phyloP scores from a whole-genome alignment of 2,329 filamentous ascomycete genomes.

The Colletotrichum liriopes region DNA sequence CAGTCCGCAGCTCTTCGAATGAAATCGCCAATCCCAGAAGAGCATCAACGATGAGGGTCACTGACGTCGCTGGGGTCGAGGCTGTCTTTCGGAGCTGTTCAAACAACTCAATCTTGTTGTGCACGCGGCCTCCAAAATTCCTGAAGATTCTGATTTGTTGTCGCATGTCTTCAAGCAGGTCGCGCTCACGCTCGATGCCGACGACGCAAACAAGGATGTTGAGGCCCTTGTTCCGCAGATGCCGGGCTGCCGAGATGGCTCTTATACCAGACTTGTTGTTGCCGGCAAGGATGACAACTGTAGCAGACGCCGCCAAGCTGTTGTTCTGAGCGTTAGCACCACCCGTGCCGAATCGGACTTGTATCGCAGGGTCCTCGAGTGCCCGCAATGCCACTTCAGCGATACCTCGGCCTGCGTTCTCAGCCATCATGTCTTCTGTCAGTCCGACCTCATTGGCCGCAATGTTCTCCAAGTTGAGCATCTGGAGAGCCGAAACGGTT shows the following conservation, averaged over 20 bases:
- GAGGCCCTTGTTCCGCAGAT: slow-evolving; percentile 86
- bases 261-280: slow-evolving; percentile 92
- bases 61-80: slow-evolving; percentile 58
- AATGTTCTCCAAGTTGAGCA: slow-evolving; percentile 93
- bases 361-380: slow-evolving; percentile 74
- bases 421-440: slow-evolving; percentile 90
- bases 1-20: slow-evolving; percentile 88
- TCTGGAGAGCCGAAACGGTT: slow-evolving; percentile 81
- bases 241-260: slow-evolving; percentile 87
- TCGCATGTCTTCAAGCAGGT: slow-evolving; percentile 84
- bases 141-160: slow-evolving; percentile 89
- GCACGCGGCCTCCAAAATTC: slow-evolving; percentile 84
- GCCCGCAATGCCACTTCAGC: slow-evolving; percentile 85
- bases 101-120: slow-evolving; percentile 73
- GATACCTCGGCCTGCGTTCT: slow-evolving; percentile 91
- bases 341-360: slow-evolving; percentile 64
- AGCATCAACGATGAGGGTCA: slow-evolving; percentile 90
- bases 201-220: slow-evolving; percentile 88
- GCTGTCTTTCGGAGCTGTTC: slow-evolving; percentile 68
- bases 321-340: slow-evolving; percentile 49
- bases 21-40: slow-evolving; percentile 88
- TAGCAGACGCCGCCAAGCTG: slow-evolving; percentile 49
- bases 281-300: slow-evolving; percentile 87
- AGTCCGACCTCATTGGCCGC: slow-evolving; percentile 90
- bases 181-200: slow-evolving; percentile 85